A percentile compares a stretch with the other conserved stretches of the same genome.
phyloP scores from a whole-genome alignment of 768 basidiomycete genomes.

The Tephrocybe sp. region DNA sequence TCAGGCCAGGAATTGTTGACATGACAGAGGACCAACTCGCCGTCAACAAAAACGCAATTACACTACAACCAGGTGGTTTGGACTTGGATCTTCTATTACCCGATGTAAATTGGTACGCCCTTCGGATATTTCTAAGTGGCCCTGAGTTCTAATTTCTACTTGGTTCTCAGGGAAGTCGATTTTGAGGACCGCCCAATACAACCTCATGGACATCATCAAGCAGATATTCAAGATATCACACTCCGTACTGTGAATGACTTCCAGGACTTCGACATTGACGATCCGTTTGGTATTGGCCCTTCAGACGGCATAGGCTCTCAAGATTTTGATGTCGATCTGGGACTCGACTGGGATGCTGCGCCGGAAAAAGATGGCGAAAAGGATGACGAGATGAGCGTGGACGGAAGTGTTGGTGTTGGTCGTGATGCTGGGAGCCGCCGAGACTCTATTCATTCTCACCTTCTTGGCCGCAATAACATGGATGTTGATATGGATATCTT shows the following conservation, averaged over 20 bases:
- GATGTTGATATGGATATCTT: conserved; percentile 60
- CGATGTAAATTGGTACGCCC: conserved; percentile 71
- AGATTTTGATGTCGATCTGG: conserved; percentile 76
- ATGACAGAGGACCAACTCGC: conserved; percentile 92
- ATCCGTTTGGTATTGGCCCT: conserved; percentile 77
- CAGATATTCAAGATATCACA: conserved; percentile 84
- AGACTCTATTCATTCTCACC: conserved; percentile 60
- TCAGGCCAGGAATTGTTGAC: conserved; percentile 93
- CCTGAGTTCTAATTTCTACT: conserved; percentile 5
- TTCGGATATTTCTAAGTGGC: not conserved
- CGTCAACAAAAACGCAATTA: conserved; percentile 86
- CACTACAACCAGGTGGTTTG: conserved; percentile 71
- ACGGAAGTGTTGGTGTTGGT: conserved; percentile 69
- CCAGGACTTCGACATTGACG: conserved; percentile 60
- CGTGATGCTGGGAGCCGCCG: conserved; percentile 61
- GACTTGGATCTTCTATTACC: conserved; percentile 80
- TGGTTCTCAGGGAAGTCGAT: conserved; percentile 65
- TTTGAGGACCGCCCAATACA: conserved; percentile 67
- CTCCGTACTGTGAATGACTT: conserved; percentile 76
- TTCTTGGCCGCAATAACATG: conserved; percentile 45
- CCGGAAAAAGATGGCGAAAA: conserved; percentile 33
- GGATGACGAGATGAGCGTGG: conserved; percentile 54
- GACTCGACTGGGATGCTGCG: conserved; percentile 73
- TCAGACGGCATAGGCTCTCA: conserved; percentile 85
- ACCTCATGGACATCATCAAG: conserved; percentile 76